phyloP scores from a whole-genome alignment of 352 stramenopile species.

The Phytopythium delawarense region DNA sequence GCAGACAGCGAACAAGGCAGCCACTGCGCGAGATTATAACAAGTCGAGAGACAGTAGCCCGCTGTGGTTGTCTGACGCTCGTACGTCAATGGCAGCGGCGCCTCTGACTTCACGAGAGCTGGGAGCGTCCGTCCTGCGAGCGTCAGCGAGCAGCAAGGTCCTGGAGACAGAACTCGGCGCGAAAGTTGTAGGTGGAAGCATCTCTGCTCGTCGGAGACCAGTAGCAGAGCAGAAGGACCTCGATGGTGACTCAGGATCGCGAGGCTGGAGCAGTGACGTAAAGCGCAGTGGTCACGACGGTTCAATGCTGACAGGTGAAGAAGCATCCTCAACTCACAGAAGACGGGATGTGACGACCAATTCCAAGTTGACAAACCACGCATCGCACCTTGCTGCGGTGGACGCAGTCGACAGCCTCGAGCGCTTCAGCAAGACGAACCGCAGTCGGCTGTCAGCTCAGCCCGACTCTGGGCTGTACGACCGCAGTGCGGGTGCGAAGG shows the following conservation, averaged over 20 bases:
- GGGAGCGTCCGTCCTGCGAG: neutral
- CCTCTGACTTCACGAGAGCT: conserved; percentile 1
- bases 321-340: neutral
- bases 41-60: conserved; percentile 1
- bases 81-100: neutral
- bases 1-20: neutral
- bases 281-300: neutral
- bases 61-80: conserved; percentile 4
- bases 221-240: neutral
- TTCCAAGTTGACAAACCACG: neutral
- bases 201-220: neutral
- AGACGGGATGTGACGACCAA: neutral
- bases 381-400: neutral
- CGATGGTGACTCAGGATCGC: neutral
- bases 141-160: neutral
- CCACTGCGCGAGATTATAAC: neutral
- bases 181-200: neutral
- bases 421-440: conserved; percentile 77
- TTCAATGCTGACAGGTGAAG: neutral
- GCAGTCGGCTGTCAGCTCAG: conserved; percentile 37
- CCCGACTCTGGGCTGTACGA: conserved; percentile 7
- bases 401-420: conserved; percentile 65
- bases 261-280: neutral
- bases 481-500: neutral
- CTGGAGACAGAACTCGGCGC: neutral